Conservation (phyloP, 371 early-diverging fungal species). For the Mucor ambiguus region DNA sequence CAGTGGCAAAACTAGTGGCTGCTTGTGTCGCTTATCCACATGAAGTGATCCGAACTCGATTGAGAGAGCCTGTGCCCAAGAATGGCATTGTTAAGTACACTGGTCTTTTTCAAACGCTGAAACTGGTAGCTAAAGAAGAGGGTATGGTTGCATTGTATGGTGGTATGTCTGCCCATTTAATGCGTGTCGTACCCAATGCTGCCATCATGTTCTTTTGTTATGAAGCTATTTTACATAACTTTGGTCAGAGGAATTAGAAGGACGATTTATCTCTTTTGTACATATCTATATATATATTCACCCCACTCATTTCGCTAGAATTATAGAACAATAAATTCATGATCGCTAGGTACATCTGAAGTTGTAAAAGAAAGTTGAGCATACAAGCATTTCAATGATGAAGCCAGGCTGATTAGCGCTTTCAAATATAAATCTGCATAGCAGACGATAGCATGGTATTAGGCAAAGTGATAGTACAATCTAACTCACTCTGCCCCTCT, state of each 20-base stretch:
- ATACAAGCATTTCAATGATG: too few relatives aligned
- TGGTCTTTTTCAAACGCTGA: conserved; percentile 75
- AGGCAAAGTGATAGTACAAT: too few relatives aligned
- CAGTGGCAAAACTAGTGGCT: conserved; percentile 86
- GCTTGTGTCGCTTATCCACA: conserved; percentile 88
- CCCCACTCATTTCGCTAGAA: not conserved
- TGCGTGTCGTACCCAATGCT: conserved; percentile 95
- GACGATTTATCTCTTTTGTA: not conserved
- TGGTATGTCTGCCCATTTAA: conserved; percentile 91
- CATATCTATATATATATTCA: not conserved
- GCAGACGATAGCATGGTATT: too few relatives aligned
- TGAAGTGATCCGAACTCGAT: conserved; percentile 76
- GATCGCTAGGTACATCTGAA: too few relatives aligned
- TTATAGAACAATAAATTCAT: not conserved
- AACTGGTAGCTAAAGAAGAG: conserved; percentile 79
- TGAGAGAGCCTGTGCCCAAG: conserved; percentile 75
- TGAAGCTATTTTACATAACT: conserved; percentile 75
- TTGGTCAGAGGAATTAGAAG: conserved; percentile 20
- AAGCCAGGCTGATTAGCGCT: too few relatives aligned
- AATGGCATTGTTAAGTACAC: conserved; percentile 68
- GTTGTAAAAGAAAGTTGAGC: too few relatives aligned
- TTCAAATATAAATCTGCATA: too few relatives aligned
- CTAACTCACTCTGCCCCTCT: too few relatives aligned
- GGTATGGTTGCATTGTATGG: conserved; percentile 88
- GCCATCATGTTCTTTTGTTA: conserved; percentile 95